Evolutionary conservation across 2,329 filamentous ascomycete species (phyloP).

Genomic region (Beauveria brongniartii): DNA sequence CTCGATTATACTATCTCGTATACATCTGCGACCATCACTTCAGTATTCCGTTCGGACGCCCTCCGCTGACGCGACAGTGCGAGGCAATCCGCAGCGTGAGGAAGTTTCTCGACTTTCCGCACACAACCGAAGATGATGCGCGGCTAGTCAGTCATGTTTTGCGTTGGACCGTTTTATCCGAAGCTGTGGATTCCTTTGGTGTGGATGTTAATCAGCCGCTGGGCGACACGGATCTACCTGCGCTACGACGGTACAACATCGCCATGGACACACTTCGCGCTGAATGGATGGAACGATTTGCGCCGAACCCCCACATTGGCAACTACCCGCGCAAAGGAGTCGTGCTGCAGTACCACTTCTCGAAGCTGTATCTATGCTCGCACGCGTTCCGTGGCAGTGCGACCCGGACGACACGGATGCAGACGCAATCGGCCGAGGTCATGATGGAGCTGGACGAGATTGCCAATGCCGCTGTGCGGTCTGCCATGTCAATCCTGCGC

Average conservation of each 20-base stretch:
- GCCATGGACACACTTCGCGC: slow-evolving; percentile 13
- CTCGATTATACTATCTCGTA: slow-evolving; percentile 48
- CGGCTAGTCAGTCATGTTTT: slow-evolving; percentile 17
- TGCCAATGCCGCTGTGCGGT: slow-evolving; percentile 4
- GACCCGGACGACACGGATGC: not conserved
- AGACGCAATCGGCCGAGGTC: slow-evolving; percentile 6
- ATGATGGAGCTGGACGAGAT: slow-evolving; percentile 9
- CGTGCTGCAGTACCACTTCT: slow-evolving; percentile 13
- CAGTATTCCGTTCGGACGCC: slow-evolving; percentile 25
- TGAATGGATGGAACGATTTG: slow-evolving; percentile 8
- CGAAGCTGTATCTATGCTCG: slow-evolving; percentile 13
- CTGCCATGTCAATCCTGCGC: slow-evolving; percentile 8
- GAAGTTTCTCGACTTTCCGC: slow-evolving; percentile 20
- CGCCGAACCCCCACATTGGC: slow-evolving; percentile 10
- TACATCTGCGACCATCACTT: slow-evolving; percentile 27
- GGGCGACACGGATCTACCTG: slow-evolving; percentile 11
- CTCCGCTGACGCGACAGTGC: slow-evolving; percentile 20
- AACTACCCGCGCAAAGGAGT: slow-evolving; percentile 13
- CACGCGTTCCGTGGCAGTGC: slow-evolving; percentile 11
- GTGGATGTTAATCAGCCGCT: slow-evolving; percentile 9
- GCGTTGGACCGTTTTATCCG: slow-evolving; percentile 11
- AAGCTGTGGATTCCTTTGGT: slow-evolving; percentile 12
- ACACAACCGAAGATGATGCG: slow-evolving; percentile 15
- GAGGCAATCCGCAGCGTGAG: slow-evolving; percentile 17
- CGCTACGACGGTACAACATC: slow-evolving; percentile 10